A percentile compares a stretch with the other conserved stretches of the same genome.
Evolutionary conservation across 768 basidiomycete genomes (phyloP).

Genomic region (Ephemerocybe angulata): DNA sequence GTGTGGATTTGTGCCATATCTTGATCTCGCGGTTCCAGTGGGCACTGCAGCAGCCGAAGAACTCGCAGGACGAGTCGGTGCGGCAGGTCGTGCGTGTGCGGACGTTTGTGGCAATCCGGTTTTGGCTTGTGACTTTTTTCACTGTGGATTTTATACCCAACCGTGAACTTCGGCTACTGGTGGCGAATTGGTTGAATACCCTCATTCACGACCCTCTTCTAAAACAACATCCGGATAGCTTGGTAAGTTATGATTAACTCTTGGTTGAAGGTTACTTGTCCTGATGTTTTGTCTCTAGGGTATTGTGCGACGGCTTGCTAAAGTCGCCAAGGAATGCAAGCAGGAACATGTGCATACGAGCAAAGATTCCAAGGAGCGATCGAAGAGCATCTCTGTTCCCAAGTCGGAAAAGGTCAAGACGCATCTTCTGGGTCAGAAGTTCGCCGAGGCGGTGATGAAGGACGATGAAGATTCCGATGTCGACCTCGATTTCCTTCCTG

Average conservation of each 20-base stretch:
- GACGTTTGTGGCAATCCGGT: constrained; percentile 86
- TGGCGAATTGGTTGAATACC: constrained; percentile 82
- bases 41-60: constrained; percentile 57
- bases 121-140: constrained; percentile 91
- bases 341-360: constrained; percentile 46
- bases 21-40: constrained; percentile 88
- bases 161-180: constrained; percentile 64
- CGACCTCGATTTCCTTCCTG: constrained; percentile 71
- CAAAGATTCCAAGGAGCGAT: constrained; percentile 28
- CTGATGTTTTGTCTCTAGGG: constrained; percentile 39
- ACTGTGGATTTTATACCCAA: constrained; percentile 83
- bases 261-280: constrained; percentile 11
- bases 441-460: constrained; percentile 49
- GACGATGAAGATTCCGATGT: constrained; percentile 66
- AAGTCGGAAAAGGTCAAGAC: constrained; percentile 32
- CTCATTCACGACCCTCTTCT: constrained; percentile 68
- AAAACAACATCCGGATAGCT: constrained; percentile 61
- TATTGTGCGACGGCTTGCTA: constrained; percentile 78
- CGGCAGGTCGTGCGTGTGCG: constrained; percentile 79
- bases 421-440: constrained; percentile 59
- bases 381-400: constrained; percentile 23
- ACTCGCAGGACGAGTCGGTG: constrained; percentile 61
- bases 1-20: constrained; percentile 75
- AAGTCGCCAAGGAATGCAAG: constrained; percentile 80
- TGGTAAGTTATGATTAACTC: constrained; percentile 46